Conservation (phyloP, 2,329 filamentous ascomycete genomes). For the Cladosporium phlei region DNA sequence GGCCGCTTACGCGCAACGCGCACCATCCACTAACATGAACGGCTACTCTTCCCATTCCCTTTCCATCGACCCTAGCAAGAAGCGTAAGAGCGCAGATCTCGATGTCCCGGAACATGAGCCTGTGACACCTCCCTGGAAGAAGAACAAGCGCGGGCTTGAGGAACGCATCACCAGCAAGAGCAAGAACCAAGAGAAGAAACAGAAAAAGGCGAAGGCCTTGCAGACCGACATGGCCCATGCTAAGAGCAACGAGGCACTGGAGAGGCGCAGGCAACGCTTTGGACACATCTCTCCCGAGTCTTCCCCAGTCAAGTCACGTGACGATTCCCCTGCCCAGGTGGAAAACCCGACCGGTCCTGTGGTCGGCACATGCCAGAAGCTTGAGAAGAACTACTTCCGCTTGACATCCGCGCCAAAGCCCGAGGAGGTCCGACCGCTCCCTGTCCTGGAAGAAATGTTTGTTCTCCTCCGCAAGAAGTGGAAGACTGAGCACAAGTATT, state of each 20-base stretch:
- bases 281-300: conserved; percentile 48
- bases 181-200: conserved; percentile 45
- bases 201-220: conserved; percentile 29
- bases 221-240: conserved; percentile 53
- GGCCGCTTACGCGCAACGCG: conserved; percentile 33
- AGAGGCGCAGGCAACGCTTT: conserved; percentile 86
- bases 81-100: conserved; percentile 73
- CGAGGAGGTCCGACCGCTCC: conserved; percentile 79
- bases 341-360: conserved; percentile 59
- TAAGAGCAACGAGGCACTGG: conserved; percentile 85
- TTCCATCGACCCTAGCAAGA: conserved; percentile 50
- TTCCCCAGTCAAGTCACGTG: conserved; percentile 44
- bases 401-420: conserved; percentile 86
- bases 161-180: conserved; percentile 67
- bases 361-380: conserved; percentile 72
- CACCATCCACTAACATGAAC: conserved; percentile 28
- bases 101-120: conserved; percentile 48
- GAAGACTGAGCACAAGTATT: conserved; percentile 89
- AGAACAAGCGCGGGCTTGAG: conserved; percentile 58
- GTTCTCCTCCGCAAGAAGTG: conserved; percentile 91
- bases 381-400: conserved; percentile 94
- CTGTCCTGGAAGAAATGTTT: conserved; percentile 74
- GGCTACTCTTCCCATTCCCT: conserved; percentile 8
- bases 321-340: conserved; percentile 45
- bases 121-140: conserved; percentile 66